phyloP scores from a whole-genome alignment of 139 green algal genomes.

The Monoraphidium neglectum region DNA sequence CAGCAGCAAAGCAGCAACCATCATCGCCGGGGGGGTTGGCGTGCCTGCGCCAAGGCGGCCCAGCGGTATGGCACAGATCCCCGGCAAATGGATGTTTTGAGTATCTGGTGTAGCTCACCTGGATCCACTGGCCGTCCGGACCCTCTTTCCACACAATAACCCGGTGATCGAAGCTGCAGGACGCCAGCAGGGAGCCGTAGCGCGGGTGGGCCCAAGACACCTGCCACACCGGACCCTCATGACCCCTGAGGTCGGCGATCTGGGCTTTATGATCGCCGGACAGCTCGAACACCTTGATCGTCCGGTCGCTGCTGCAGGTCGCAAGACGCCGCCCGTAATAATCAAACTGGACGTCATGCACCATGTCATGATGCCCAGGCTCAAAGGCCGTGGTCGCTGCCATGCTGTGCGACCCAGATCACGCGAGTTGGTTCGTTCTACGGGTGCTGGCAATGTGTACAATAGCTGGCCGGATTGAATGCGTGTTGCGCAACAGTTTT shows the following conservation, averaged over 20 bases:
- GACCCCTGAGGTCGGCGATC: conserved; percentile 81
- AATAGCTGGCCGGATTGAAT: no score
- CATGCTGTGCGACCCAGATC: no score
- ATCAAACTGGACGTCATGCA: conserved; percentile 94
- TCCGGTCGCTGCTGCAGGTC: conserved; percentile 91
- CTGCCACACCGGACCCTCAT: conserved; percentile 93
- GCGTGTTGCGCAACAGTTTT: no score
- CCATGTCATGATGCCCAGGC: conserved; percentile 80
- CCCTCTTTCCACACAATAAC: conserved; percentile 95
- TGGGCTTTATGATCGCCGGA: conserved; percentile 56
- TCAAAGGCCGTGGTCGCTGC: conserved; percentile 69
- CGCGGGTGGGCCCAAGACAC: conserved; percentile 95
- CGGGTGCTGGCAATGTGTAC: no score
- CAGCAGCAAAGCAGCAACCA: no score
- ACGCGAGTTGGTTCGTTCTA: no score
- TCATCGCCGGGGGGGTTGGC: no score
- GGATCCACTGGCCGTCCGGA: conserved; percentile 71
- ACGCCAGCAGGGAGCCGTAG: conserved; percentile 92
- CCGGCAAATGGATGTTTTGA: not conserved
- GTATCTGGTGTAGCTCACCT: no score
- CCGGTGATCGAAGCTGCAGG: conserved; percentile 89
- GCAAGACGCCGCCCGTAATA: conserved; percentile 96
- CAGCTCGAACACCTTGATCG: conserved; percentile 89
- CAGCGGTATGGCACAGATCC: not conserved
- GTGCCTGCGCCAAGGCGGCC: not conserved